Evolutionary conservation across 495 filamentous ascomycete genomes (phyloP).

Genomic region (Aspergillus steynii): DNA sequence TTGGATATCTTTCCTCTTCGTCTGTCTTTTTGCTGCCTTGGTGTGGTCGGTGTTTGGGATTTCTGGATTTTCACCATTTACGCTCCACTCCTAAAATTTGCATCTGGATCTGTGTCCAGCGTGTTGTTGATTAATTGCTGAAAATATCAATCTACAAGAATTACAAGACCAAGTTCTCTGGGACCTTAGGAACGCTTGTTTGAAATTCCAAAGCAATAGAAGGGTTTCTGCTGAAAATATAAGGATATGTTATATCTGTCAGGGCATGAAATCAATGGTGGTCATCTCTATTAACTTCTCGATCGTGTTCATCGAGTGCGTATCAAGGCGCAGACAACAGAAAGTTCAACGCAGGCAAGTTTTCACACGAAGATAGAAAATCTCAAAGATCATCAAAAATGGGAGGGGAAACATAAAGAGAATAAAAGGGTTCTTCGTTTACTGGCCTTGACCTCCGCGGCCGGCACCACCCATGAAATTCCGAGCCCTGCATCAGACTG

Average conservation of each 20-base stretch:
- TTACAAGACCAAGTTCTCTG: not conserved
- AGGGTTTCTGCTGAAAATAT: not conserved
- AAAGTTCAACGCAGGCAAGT: not conserved
- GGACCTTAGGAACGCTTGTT: not conserved
- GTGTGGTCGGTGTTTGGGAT: slow-evolving; percentile 32
- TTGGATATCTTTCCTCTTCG: slow-evolving; percentile 23
- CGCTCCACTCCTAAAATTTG: slow-evolving; percentile 37
- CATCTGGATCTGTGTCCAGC: slow-evolving; percentile 30
- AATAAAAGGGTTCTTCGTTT: slow-evolving; percentile 3
- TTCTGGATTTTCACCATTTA: slow-evolving; percentile 19
- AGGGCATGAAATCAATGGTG: slow-evolving; percentile 2
- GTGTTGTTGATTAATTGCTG: slow-evolving; percentile 11
- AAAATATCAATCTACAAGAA: slow-evolving; percentile 6
- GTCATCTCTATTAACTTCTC: slow-evolving; percentile 18
- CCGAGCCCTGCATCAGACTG: slow-evolving; percentile 57
- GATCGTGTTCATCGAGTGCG: not conserved
- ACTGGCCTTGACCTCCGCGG: slow-evolving; percentile 18
- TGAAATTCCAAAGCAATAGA: not conserved
- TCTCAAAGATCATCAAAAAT: not conserved
- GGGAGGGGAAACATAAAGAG: not conserved
- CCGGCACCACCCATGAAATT: slow-evolving; percentile 71
- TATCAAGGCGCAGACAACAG: not conserved
- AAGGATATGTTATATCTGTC: not conserved
- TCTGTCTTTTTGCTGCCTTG: slow-evolving; percentile 23
- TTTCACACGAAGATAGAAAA: not conserved